A percentile compares a stretch with the other conserved stretches of the same genome.
Conservation (phyloP, 2,329 filamentous ascomycete genomes). For the Penicillium italicum region DNA sequence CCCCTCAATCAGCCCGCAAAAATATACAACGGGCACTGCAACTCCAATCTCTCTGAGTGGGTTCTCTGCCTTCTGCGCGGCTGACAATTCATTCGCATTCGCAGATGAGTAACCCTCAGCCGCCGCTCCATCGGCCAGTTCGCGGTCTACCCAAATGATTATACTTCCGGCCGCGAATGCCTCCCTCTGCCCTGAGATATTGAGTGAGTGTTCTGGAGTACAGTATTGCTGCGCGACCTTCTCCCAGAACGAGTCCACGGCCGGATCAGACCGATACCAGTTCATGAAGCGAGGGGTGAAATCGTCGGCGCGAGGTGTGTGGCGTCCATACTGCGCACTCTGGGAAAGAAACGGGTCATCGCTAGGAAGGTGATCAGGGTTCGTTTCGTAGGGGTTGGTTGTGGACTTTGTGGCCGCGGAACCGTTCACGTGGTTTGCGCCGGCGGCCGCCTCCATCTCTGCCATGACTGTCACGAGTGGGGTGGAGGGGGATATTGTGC, state of each 20-base stretch:
- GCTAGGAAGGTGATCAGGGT: constrained; percentile 28
- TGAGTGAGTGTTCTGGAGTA: constrained; percentile 32
- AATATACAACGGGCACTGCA: constrained; percentile 36
- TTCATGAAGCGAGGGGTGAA: constrained; percentile 35
- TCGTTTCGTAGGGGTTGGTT: constrained; percentile 37
- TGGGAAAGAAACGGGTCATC: constrained; percentile 35
- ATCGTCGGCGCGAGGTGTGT: constrained; percentile 32
- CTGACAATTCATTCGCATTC: constrained; percentile 39
- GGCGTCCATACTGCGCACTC: constrained; percentile 36
- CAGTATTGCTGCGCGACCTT: constrained; percentile 31
- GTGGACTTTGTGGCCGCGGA: constrained; percentile 10
- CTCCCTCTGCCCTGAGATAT: constrained; percentile 30
- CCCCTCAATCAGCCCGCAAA: constrained; percentile 37
- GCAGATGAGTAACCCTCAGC: constrained; percentile 32
- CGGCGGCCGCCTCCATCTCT: constrained; percentile 19
- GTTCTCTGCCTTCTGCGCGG: constrained; percentile 35
- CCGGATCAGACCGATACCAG: constrained; percentile 33
- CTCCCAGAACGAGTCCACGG: constrained; percentile 36
- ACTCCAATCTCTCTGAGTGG: constrained; percentile 32
- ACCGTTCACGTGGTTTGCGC: constrained; percentile 24
- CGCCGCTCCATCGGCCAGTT: constrained; percentile 22
- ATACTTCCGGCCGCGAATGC: constrained; percentile 37
- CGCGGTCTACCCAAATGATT: constrained; percentile 37
- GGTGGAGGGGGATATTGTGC: not conserved
- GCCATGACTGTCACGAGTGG: constrained; percentile 16